These are phyloP conservation scores for Phytopythium boreale DNA, from an alignment of 352 stramenopile genomes.

Conservation along the genomic window DNA sequence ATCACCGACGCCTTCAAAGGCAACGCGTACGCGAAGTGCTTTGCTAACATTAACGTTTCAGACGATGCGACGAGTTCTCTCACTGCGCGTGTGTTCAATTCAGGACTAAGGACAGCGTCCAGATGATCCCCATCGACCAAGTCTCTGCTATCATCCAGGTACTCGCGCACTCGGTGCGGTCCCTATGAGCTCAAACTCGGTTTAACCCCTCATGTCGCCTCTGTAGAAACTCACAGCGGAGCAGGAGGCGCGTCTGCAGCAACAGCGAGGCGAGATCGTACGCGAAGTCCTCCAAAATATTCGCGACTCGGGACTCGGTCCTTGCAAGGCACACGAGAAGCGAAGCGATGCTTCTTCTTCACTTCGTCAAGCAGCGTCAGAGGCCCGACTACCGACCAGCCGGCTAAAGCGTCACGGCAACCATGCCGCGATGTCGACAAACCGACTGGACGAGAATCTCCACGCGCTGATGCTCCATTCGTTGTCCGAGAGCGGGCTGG, in stretches of 20 bases:
- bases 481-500: constrained; percentile 50
- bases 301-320: constrained; percentile 19
- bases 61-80: neutral
- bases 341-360: neutral
- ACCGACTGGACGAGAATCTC: constrained; percentile 46
- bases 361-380: neutral
- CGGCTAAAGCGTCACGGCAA: neutral
- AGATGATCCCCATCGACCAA: constrained; percentile 6
- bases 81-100: neutral
- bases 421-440: constrained; percentile 9
- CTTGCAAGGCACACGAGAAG: neutral
- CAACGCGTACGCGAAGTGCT: neutral
- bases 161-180: constrained; percentile 19
- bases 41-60: no score
- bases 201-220: neutral
- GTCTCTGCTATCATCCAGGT: neutral
- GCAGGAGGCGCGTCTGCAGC: constrained; percentile 42
- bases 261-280: constrained; percentile 57
- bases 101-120: neutral
- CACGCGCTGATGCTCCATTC: constrained; percentile 53
- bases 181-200: neutral
- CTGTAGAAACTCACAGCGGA: constrained; percentile 14
- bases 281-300: constrained; percentile 58
- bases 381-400: neutral
- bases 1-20: neutral